phyloP scores from a whole-genome alignment of 2,329 filamentous ascomycete species.

The Venturia aucupariae region DNA sequence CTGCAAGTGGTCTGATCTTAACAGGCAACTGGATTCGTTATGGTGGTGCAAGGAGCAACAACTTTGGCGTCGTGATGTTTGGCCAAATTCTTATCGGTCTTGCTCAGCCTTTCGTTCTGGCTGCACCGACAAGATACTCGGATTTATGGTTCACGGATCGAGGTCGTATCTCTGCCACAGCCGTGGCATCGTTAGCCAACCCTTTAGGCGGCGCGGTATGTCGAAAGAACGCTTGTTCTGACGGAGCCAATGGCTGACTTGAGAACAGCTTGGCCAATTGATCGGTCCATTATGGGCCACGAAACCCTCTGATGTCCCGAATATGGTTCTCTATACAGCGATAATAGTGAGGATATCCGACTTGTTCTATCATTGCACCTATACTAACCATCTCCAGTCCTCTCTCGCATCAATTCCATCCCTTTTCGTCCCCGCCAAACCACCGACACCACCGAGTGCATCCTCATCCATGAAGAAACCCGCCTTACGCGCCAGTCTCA shows the following conservation, averaged over 20 bases:
- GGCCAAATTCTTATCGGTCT: slow-evolving; percentile 86
- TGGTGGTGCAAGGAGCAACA: slow-evolving; percentile 56
- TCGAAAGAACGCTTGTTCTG: slow-evolving; percentile 7
- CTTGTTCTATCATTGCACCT: neutral
- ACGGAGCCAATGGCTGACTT: slow-evolving; percentile 3
- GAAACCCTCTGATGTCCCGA: slow-evolving; percentile 55
- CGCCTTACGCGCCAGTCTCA: slow-evolving; percentile 46
- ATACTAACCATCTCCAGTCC: slow-evolving; percentile 34
- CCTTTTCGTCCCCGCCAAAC: slow-evolving; percentile 67
- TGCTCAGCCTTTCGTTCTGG: slow-evolving; percentile 84
- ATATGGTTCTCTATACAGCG: slow-evolving; percentile 75
- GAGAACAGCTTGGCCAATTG: slow-evolving; percentile 55
- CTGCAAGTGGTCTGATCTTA: slow-evolving; percentile 62
- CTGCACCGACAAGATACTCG: slow-evolving; percentile 81
- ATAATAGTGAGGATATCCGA: slow-evolving; percentile 73
- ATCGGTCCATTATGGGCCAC: slow-evolving; percentile 71
- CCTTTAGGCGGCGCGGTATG: slow-evolving; percentile 74
- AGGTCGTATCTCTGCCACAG: slow-evolving; percentile 80
- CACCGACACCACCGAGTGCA: slow-evolving; percentile 67
- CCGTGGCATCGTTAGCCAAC: slow-evolving; percentile 75
- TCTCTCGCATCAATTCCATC: slow-evolving; percentile 61
- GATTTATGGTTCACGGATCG: slow-evolving; percentile 87
- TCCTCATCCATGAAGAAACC: slow-evolving; percentile 48
- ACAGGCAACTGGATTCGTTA: slow-evolving; percentile 88
- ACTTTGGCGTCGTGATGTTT: slow-evolving; percentile 72